Evolutionary conservation across 2,329 filamentous ascomycete species (phyloP).

Genomic region (Albifimbria verrucaria): DNA sequence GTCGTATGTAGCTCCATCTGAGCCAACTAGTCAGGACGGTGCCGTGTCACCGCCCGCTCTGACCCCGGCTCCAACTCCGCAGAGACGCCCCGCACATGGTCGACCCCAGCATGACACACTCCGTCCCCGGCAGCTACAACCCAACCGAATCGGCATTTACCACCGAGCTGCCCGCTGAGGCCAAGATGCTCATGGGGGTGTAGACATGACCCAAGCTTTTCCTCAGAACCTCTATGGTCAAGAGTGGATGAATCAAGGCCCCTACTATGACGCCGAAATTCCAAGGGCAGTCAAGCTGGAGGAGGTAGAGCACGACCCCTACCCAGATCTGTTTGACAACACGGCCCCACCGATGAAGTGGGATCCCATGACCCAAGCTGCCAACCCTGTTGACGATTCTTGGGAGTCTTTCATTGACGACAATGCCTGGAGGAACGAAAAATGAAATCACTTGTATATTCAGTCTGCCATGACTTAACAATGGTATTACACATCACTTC

Average conservation of each 20-base stretch:
- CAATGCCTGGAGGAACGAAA: slow-evolving; percentile 14
- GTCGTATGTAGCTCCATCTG: slow-evolving; percentile 13
- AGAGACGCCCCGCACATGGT: slow-evolving; percentile 15
- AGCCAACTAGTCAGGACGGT: slow-evolving; percentile 8
- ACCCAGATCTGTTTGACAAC: background rate
- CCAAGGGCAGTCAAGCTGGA: slow-evolving; percentile 2
- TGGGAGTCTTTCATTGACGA: slow-evolving; percentile 31
- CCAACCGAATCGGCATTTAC: slow-evolving; percentile 35
- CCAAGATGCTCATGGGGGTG: slow-evolving; percentile 35
- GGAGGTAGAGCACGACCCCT: slow-evolving; percentile 3
- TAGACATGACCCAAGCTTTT: slow-evolving; percentile 25
- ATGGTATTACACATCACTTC: no score
- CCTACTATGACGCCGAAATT: slow-evolving; percentile 4
- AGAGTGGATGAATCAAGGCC: slow-evolving; percentile 8
- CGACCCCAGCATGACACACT: slow-evolving; percentile 20
- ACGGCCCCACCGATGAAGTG: background rate
- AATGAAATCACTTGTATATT: background rate
- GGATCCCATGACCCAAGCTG: slow-evolving; percentile 7
- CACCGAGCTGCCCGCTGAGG: slow-evolving; percentile 37
- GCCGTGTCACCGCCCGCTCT: slow-evolving; percentile 22
- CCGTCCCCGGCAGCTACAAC: slow-evolving; percentile 13
- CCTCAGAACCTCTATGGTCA: slow-evolving; percentile 12
- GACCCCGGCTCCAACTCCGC: slow-evolving; percentile 15
- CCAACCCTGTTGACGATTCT: slow-evolving; percentile 20
- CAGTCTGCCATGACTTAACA: no score